A percentile compares a stretch with the other conserved stretches of the same genome.
These are phyloP conservation scores for Aspergillus intermedius DNA, from an alignment of 2,329 filamentous ascomycete species.

Conservation along the genomic window DNA sequence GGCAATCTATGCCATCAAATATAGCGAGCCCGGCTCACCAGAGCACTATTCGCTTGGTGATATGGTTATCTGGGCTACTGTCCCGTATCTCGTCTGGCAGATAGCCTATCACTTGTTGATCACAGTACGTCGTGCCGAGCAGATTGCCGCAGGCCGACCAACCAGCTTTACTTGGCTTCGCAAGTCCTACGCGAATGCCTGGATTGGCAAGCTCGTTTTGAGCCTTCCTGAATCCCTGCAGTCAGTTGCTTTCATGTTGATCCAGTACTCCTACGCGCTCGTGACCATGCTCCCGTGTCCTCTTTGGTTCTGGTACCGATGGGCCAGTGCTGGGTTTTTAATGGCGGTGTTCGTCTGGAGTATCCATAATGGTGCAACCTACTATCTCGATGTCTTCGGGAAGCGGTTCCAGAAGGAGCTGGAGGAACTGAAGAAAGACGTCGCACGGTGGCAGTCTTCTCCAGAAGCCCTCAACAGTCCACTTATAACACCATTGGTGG, in stretches of 20 bases:
- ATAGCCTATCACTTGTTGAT: slow-evolving; percentile 90
- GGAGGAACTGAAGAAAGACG: slow-evolving; percentile 79
- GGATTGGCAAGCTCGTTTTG: slow-evolving; percentile 80
- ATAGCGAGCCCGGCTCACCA: slow-evolving; percentile 59
- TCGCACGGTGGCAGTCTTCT: slow-evolving; percentile 71
- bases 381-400: slow-evolving; percentile 97
- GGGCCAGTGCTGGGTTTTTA: slow-evolving; percentile 71
- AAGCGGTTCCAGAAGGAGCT: slow-evolving; percentile 95
- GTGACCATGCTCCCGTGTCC: slow-evolving; percentile 92
- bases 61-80: slow-evolving; percentile 91
- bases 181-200: slow-evolving; percentile 79
- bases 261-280: slow-evolving; percentile 86
- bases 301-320: slow-evolving; percentile 86
- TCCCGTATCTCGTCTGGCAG: slow-evolving; percentile 92
- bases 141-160: slow-evolving; percentile 90
- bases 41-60: slow-evolving; percentile 71
- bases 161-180: slow-evolving; percentile 98
- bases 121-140: slow-evolving; percentile 85
- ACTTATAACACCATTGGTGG: slow-evolving; percentile 17
- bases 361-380: slow-evolving; percentile 93
- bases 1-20: slow-evolving; percentile 75
- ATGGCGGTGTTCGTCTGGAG: slow-evolving; percentile 84
- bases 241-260: slow-evolving; percentile 88
- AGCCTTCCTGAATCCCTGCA: slow-evolving; percentile 68
- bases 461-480: slow-evolving; percentile 29